Evolutionary conservation across 345 rosid genomes (phyloP), one percentile per base, ranked within the genome.

Genomic region (Pistacia atlantica): DNA sequence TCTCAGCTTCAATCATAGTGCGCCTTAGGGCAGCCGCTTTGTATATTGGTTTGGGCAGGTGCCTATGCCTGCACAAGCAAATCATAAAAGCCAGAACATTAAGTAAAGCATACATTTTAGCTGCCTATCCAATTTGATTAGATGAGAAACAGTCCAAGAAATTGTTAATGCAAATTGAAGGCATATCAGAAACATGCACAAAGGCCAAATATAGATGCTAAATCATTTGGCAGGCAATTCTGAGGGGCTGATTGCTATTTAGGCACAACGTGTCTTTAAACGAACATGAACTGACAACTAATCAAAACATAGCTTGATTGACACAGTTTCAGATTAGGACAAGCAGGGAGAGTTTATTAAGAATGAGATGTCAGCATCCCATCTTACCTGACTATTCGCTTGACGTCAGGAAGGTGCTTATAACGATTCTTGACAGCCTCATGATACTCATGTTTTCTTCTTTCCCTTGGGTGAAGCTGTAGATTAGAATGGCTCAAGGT

Each of bases 391-490:
- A 85, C 84, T 64, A 94, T 96, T 17, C 97, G 93, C 85, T 93
- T 91, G 82, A 96, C 82, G 85, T 96, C 98, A 73, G 88, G 89
- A 75, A 96, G 95, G 81, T 93, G 95, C 86, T 90, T 88, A 85
- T 92, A 96, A 8, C 97, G 94, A 60, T 88, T 88, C 94, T 88
- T 91, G 69, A 94, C 84, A 81, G 95, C 93, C 71, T 94, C 97
- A 16, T 87, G 65, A 81, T 97, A 94, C 54, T 94, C 93, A 20
- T 92, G 97, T 86, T 87, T 89, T 84, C 84, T 91, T 51, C 65
- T 83, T 83, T 97, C 99, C 84, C 98, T 92, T 35, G 98, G 99
- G 55, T 89, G 96, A 73, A 90, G 82, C 99, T 96, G 87, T 72
- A 78, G 28, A 52, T 37, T 76, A 20, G 28, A 68, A 48, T 49